These are phyloP conservation scores for Paulownia fortunei DNA, from an alignment of 257 asterid genomes.

Conservation along the genomic window DNA sequence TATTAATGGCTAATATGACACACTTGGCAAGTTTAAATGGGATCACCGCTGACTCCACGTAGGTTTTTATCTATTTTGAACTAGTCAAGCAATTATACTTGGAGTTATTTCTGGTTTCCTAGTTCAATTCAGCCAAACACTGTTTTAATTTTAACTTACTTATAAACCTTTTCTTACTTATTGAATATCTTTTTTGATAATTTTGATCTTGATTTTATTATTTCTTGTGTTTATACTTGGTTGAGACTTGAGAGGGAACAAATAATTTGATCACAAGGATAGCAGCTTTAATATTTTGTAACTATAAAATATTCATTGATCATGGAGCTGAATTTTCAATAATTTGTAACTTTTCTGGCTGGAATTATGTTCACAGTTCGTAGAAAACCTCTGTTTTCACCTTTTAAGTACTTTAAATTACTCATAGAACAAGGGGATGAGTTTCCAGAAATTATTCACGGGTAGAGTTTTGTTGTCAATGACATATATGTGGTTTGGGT, in stretches of 20 bases:
- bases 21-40: conserved; percentile 32
- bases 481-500: background rate
- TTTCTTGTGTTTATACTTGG: conserved; percentile 13
- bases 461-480: background rate
- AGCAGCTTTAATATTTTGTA: background rate
- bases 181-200: conserved; percentile 9
- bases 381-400: background rate
- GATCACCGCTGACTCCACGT: background rate
- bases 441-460: background rate
- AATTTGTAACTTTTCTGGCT: background rate
- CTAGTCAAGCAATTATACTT: conserved; percentile 16
- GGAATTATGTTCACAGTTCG: background rate
- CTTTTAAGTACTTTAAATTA: conserved; percentile 16
- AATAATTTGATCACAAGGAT: conserved; percentile 2
- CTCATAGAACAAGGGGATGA: background rate
- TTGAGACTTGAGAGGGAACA: conserved; percentile 11
- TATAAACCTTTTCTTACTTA: conserved; percentile 7
- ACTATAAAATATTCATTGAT: background rate
- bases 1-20: conserved; percentile 30
- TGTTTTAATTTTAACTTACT: conserved; percentile 2
- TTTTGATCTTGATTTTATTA: background rate
- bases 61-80: conserved; percentile 20
- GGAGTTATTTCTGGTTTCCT: conserved; percentile 23
- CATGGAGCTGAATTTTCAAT: conserved; percentile 1
- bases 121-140: background rate